Percentiles rank a stretch among this genome's conserved stretches.
Conservation (phyloP, 176 grass and related monocot genomes). For the Musa itinerans region DNA sequence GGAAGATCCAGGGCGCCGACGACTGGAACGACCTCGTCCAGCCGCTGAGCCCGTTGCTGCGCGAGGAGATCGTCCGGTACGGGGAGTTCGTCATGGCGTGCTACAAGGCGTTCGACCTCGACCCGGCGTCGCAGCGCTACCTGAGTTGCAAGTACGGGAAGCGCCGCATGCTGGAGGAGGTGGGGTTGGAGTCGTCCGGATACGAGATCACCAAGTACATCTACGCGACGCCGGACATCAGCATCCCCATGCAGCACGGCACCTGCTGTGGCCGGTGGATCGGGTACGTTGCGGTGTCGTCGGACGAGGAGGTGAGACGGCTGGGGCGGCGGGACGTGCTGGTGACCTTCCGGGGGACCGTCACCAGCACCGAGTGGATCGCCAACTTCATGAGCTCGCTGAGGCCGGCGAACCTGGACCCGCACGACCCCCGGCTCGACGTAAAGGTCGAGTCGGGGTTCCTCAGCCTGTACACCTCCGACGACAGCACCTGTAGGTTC, state of each 20-base stretch:
- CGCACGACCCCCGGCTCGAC: background rate
- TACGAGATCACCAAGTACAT: background rate
- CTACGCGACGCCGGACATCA: background rate
- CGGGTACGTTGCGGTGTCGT: background rate
- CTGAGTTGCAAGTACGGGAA: background rate
- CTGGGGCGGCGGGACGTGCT: background rate
- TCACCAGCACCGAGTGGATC: slow-evolving; percentile 1
- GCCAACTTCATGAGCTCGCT: background rate
- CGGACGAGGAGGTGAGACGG: background rate
- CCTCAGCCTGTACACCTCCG: slow-evolving; percentile 3
- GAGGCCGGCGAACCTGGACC: background rate
- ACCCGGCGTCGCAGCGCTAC: background rate
- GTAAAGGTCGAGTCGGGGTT: slow-evolving; percentile 2
- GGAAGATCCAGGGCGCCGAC: background rate
- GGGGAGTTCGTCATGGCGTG: background rate
- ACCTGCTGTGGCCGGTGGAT: background rate
- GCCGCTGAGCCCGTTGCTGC: background rate
- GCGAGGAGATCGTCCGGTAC: background rate
- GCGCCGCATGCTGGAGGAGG: background rate
- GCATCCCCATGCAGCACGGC: background rate
- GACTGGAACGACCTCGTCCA: background rate
- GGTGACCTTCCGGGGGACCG: slow-evolving; percentile 1
- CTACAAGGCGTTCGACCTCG: background rate
- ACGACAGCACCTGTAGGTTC: background rate
- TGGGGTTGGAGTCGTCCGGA: background rate